phyloP scores from a whole-genome alignment of 2,329 filamentous ascomycete species.

The Zopfia rhizophila region DNA sequence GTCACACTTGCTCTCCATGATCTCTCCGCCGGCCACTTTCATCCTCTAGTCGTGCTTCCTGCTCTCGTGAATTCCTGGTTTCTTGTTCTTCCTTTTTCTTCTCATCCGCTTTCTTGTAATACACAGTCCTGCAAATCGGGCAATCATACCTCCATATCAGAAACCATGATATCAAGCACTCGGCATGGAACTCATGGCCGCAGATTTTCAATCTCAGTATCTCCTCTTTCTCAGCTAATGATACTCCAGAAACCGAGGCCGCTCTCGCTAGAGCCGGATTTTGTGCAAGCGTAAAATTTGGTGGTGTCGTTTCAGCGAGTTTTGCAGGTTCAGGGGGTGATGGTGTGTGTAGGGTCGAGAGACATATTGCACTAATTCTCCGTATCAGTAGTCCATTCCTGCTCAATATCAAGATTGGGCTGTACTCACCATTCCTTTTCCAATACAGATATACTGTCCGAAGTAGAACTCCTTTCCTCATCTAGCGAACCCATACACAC shows the following conservation, averaged over 20 bases:
- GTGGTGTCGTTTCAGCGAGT: slow-evolving; percentile 21
- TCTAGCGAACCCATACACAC: slow-evolving; percentile 11
- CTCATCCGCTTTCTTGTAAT: slow-evolving; percentile 28
- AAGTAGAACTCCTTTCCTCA: slow-evolving; percentile 5
- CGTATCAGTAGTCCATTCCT: not conserved
- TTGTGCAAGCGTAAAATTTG: too few species aligned
- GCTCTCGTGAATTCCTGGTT: too few species aligned
- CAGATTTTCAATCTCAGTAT: slow-evolving; percentile 40
- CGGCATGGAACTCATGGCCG: slow-evolving; percentile 43
- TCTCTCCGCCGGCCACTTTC: too few species aligned
- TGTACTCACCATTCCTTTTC: slow-evolving; percentile 41
- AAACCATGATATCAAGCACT: slow-evolving; percentile 45
- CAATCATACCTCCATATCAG: slow-evolving; percentile 42
- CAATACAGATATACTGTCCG: slow-evolving; percentile 28
- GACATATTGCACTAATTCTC: slow-evolving; percentile 42
- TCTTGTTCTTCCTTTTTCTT: too few species aligned
- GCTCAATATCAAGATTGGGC: not conserved
- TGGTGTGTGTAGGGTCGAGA: slow-evolving; percentile 38
- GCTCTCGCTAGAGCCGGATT: slow-evolving; percentile 5
- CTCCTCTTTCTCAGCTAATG: slow-evolving; percentile 24
- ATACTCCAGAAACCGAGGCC: slow-evolving; percentile 7
- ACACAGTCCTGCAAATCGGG: slow-evolving; percentile 43
- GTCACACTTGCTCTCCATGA: too few species aligned
- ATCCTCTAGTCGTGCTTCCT: too few species aligned
- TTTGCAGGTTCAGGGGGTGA: slow-evolving; percentile 40